These are phyloP conservation scores for Chenopodium suecicum DNA, from an alignment of 148 eudicot species.

Conservation along the genomic window DNA sequence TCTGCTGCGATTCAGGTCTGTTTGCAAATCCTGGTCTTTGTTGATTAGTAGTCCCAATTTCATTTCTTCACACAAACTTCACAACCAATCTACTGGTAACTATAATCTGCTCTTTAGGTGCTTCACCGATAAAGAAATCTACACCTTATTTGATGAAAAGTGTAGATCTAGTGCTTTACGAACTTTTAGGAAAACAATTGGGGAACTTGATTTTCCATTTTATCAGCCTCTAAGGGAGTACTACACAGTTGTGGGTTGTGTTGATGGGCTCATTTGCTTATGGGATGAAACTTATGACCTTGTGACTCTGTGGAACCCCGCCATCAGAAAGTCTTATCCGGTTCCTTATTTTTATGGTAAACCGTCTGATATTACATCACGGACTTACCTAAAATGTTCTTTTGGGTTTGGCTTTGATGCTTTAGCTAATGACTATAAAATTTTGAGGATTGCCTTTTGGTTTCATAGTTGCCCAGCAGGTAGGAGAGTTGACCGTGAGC, in stretches of 20 bases:
- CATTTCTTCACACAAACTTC: too few relatives aligned
- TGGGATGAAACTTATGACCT: neutral
- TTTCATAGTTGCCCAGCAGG: neutral
- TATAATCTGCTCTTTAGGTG: neutral
- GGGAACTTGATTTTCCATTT: neutral
- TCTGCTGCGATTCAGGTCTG: too few relatives aligned
- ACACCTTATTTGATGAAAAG: neutral
- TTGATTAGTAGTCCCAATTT: too few relatives aligned
- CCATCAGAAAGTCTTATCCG: neutral
- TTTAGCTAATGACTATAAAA: neutral
- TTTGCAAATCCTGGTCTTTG: too few relatives aligned
- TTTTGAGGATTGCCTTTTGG: neutral
- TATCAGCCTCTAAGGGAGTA: neutral
- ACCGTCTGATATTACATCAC: neutral
- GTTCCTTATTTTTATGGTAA: neutral
- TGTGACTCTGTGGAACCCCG: slow-evolving; percentile 1
- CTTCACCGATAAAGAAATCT: neutral
- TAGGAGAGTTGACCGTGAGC: neutral
- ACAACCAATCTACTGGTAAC: neutral
- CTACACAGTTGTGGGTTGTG: neutral
- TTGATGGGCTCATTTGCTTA: neutral
- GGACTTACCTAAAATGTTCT: neutral
- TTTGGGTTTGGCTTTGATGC: slow-evolving; percentile 2
- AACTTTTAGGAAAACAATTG: neutral
- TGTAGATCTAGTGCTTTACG: neutral